Evolutionary conservation across 805 yeast genomes (phyloP).

Genomic region (Saccharomycopsis sp.): DNA sequence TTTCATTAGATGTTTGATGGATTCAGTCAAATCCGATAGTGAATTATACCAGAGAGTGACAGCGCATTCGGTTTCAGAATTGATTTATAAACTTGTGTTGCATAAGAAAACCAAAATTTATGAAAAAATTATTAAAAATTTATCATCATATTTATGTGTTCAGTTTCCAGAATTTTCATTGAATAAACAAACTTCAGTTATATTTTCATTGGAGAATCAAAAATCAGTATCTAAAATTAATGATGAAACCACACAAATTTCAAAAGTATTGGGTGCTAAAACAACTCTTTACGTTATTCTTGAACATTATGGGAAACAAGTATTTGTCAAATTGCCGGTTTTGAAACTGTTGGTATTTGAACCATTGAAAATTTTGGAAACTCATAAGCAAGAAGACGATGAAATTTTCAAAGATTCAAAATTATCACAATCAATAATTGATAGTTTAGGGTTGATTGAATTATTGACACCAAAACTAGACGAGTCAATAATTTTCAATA

Average conservation of each 20-base stretch:
- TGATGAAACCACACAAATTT: constrained; percentile 28
- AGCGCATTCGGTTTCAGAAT: constrained; percentile 57
- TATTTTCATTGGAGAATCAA: constrained; percentile 19
- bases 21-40: constrained; percentile 75
- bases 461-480: constrained; percentile 63
- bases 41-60: constrained; percentile 61
- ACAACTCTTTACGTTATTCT: constrained; percentile 58
- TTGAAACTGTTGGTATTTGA: constrained; percentile 58
- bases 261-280: constrained; percentile 75
- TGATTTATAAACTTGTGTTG: constrained; percentile 52
- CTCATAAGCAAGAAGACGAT: constrained; percentile 24
- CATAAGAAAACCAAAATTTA: constrained; percentile 65
- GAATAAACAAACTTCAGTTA: constrained; percentile 35
- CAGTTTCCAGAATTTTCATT: constrained; percentile 90
- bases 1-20: constrained; percentile 85
- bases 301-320: constrained; percentile 40
- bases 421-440: constrained; percentile 75
- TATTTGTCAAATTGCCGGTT: constrained; percentile 62
- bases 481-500: constrained; percentile 35
- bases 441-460: constrained; percentile 74
- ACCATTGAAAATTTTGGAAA: constrained; percentile 40
- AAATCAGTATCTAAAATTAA: constrained; percentile 18
- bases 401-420: constrained; percentile 34
- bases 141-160: constrained; percentile 90
- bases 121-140: constrained; percentile 81